Base-by-base conservation (phyloP, 495 filamentous ascomycete species). In the Lentithecium fluviatile region DNA sequence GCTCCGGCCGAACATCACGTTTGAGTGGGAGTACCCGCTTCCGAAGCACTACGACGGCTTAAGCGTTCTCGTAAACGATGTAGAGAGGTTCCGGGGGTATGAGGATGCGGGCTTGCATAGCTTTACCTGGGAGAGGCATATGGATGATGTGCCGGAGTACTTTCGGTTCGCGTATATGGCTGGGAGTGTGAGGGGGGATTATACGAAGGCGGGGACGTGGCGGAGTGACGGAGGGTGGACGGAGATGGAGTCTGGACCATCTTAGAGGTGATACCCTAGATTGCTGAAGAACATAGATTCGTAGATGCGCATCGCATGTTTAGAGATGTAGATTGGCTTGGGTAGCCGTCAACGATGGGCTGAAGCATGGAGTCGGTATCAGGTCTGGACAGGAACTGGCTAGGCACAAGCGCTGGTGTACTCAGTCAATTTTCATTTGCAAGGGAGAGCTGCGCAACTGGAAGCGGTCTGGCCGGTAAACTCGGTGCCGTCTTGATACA, bases 51-150 rank as follows among this genome's bases (percentile, higher is more conserved):
- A 77, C 48, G 85, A 95, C 67, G 94, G 93, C 0, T 78, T 97
- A 17, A 93, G 89, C 59, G 83, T 97, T 17, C 75, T 98, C 0
- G 87, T 98, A 23, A 96, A 98, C 69, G 94, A 98, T 61, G 94
- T 98, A 0, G 94, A 98, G 72, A 77, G 92, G 57, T 93, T 71
- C 46, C 25, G 67, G 1, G 72, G 69, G 6, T 76, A 76, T 60
- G 66, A 66, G 32, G 71, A 71, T 63, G 66, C 43, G 21, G 52
- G 60, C 20, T 47, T 51, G 59, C 46, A 65, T 24, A 52, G 26
- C 11, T 67, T 64, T 38, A 69, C 60, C 10, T 76, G 67, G 70
- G 59, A 56, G 23, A 49, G 56, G 29, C 45, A 66, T 51, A 38
- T 47, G 19, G 48, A 50, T n/a, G 54, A 52, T 7, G 12, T 70